Evolutionary conservation across 129 eudicot species (phyloP).

Genomic region (Helichrysum umbraculigerum): DNA sequence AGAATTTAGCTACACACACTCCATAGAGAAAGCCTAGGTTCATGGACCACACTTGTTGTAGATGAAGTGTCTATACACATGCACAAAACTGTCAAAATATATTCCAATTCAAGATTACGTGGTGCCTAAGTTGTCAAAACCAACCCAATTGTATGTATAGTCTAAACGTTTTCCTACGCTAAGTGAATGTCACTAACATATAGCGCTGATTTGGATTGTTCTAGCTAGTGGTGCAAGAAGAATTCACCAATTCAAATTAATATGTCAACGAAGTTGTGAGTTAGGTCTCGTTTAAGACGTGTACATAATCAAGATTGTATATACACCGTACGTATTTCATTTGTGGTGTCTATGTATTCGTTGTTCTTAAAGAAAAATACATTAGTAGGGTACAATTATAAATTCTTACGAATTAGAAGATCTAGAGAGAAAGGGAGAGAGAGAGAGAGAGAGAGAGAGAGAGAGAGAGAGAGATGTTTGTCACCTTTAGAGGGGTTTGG

Average conservation of each 20-base stretch:
- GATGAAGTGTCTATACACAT: slow-evolving; percentile 4
- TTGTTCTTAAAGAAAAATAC: too few species aligned
- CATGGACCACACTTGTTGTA: slow-evolving; percentile 29
- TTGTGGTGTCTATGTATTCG: too few species aligned
- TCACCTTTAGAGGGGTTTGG: slow-evolving; percentile 79
- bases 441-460: too few species aligned
- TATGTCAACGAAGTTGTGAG: neutral
- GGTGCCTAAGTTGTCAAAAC: slow-evolving; percentile 1
- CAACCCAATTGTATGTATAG: neutral
- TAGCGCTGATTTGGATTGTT: neutral
- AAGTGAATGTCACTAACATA: slow-evolving; percentile 1
- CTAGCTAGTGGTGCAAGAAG: neutral
- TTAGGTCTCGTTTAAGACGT: too few species aligned
- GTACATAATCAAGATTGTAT: too few species aligned
- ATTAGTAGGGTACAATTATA: too few species aligned
- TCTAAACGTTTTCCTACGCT: neutral
- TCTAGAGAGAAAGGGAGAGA: too few species aligned
- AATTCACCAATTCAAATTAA: neutral
- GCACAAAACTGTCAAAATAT: neutral
- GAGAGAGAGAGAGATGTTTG: slow-evolving; percentile 11
- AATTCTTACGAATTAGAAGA: too few species aligned
- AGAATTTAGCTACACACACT: neutral
- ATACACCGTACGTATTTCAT: too few species aligned
- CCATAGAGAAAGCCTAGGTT: neutral
- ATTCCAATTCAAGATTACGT: slow-evolving; percentile 8